Evolutionary conservation across 176 grass and related monocot genomes (phyloP).

Genomic region (Oryza glaberrima): DNA sequence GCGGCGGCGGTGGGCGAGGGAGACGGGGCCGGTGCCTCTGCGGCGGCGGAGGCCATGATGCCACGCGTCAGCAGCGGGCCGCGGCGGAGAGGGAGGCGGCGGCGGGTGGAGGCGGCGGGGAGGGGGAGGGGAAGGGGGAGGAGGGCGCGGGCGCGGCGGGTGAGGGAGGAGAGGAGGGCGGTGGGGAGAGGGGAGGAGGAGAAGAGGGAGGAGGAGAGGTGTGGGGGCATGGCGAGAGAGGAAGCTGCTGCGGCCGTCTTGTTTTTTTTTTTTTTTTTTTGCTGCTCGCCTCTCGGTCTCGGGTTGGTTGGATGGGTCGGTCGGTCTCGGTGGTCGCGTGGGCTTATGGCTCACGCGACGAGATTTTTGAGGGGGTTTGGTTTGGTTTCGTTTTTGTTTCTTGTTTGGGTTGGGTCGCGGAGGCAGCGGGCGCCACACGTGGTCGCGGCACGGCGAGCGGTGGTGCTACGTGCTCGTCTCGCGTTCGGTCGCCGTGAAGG

Average conservation of each 20-base stretch:
- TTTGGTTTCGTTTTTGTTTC: too few species aligned
- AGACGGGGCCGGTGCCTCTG: not conserved
- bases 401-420: too few species aligned
- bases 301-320: too few species aligned
- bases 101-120: not conserved
- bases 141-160: not conserved
- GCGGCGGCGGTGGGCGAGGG: not conserved
- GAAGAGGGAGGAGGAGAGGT: slow-evolving; percentile 31
- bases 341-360: too few species aligned
- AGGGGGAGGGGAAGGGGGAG: not conserved
- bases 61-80: not conserved
- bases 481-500: too few species aligned
- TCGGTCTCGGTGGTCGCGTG: too few species aligned
- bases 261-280: not conserved
- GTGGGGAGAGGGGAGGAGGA: slow-evolving; percentile 33
- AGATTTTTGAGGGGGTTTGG: too few species aligned
- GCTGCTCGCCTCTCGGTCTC: too few species aligned
- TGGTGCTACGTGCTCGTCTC: too few species aligned
- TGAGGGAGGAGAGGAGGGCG: slow-evolving; percentile 32
- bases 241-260: not conserved
- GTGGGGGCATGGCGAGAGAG: slow-evolving; percentile 50
- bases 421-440: too few species aligned
- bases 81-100: not conserved
- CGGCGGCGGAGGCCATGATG: slow-evolving; percentile 47
- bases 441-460: too few species aligned